phyloP scores from a whole-genome alignment of 208 protist genomes.

The Leishmania tarentolae region DNA sequence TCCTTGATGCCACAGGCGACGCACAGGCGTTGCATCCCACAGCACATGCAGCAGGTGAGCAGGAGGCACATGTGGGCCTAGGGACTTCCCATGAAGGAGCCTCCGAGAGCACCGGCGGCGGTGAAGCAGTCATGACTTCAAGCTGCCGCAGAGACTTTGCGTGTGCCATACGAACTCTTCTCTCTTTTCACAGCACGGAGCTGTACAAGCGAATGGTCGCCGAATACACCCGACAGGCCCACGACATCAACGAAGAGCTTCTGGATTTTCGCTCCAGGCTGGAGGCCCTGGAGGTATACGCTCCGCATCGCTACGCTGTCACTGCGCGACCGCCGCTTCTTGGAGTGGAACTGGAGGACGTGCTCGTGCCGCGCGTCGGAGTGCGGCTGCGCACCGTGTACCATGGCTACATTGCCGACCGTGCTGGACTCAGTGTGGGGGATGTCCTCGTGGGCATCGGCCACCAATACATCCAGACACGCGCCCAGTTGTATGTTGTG shows the following conservation, averaged over 20 bases:
- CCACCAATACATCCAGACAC: constrained; percentile 34
- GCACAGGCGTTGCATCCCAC: not conserved
- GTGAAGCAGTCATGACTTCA: not conserved
- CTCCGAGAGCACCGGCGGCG: not conserved
- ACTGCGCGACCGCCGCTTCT: constrained; percentile 55
- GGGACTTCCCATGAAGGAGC: not conserved
- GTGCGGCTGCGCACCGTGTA: constrained; percentile 59
- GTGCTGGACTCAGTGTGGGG: constrained; percentile 45
- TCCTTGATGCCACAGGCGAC: not conserved
- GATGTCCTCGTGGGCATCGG: constrained; percentile 63
- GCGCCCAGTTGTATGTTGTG: constrained; percentile 61
- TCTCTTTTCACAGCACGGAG: not conserved
- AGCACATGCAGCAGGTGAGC: not conserved
- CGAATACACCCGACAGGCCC: not conserved
- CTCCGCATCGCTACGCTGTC: constrained; percentile 50
- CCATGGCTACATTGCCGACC: constrained; percentile 43
- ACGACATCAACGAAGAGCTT: constrained; percentile 15
- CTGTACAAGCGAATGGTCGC: not conserved
- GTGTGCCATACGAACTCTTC: not conserved
- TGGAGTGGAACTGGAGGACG: constrained; percentile 64
- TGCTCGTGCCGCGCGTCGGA: constrained; percentile 12
- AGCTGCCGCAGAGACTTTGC: not conserved
- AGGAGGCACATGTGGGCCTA: not conserved
- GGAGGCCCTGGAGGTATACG: constrained; percentile 22
- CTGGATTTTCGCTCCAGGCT: constrained; percentile 38